Conservation (phyloP, 176 grass and related monocot genomes). For the Triticum monococcum region DNA sequence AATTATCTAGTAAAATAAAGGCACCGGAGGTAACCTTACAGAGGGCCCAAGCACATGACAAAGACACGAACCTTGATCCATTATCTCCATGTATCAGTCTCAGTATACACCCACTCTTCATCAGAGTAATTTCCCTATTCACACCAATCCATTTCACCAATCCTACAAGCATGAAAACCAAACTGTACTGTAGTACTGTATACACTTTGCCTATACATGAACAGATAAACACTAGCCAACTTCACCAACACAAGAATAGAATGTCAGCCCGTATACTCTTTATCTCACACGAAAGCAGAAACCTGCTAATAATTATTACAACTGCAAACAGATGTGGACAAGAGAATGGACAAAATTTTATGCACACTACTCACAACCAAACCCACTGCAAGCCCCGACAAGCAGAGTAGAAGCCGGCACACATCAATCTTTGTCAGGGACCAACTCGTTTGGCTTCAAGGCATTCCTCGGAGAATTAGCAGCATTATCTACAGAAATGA, state of each 20-base stretch:
- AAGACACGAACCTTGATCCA: background rate
- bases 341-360: conserved; percentile 35
- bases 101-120: background rate
- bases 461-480: background rate
- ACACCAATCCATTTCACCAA: background rate
- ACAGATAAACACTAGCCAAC: background rate
- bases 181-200: background rate
- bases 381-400: conserved; percentile 1
- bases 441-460: conserved; percentile 8
- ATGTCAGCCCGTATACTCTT: background rate
- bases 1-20: too few species aligned
- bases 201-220: background rate
- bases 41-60: background rate
- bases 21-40: background rate
- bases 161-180: background rate
- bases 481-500: background rate
- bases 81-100: background rate
- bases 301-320: conserved; percentile 7
- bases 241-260: background rate
- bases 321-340: background rate
- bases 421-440: conserved; percentile 13
- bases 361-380: conserved; percentile 28
- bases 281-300: background rate
- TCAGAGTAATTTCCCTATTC: background rate
- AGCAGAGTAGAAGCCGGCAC: background rate